Percentiles rank a stretch among this genome's conserved stretches.
These are phyloP conservation scores for Fistulinella prunicolor DNA, from an alignment of 768 basidiomycete species.

Conservation along the genomic window DNA sequence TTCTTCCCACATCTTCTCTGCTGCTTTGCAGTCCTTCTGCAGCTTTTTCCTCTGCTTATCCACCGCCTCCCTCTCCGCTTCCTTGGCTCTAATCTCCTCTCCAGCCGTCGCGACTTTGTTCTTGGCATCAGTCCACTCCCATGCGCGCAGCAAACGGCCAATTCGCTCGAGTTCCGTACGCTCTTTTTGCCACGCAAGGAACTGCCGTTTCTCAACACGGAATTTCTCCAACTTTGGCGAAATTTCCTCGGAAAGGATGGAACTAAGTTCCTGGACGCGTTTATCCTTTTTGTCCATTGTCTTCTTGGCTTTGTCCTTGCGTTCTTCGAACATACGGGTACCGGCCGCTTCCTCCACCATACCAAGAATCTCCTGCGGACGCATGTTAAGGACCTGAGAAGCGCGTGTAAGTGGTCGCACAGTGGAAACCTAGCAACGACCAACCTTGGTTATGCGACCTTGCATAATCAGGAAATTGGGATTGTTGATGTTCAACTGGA, in stretches of 20 bases:
- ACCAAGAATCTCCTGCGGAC: constrained; percentile 93
- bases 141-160: constrained; percentile 77
- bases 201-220: constrained; percentile 83
- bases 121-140: constrained; percentile 75
- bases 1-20: constrained; percentile 62
- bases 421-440: constrained; percentile 6
- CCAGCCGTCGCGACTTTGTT: constrained; percentile 54
- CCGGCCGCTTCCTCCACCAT: constrained; percentile 99
- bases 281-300: constrained; percentile 98
- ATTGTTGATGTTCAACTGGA: constrained; percentile 99
- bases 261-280: constrained; percentile 83
- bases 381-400: constrained; percentile 85
- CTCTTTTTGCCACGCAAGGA: constrained; percentile 87
- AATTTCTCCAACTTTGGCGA: constrained; percentile 91
- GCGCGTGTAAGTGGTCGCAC: background rate
- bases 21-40: constrained; percentile 51
- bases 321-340: constrained; percentile 98
- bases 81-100: constrained; percentile 49
- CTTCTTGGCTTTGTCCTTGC: constrained; percentile 93
- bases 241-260: constrained; percentile 84
- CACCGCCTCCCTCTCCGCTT: constrained; percentile 44
- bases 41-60: constrained; percentile 51
- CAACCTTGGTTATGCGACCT: constrained; percentile 95
- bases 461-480: constrained; percentile 99
- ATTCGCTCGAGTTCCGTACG: constrained; percentile 85